Conservation (phyloP, 768 basidiomycete species). For the Boletellus sp. region DNA sequence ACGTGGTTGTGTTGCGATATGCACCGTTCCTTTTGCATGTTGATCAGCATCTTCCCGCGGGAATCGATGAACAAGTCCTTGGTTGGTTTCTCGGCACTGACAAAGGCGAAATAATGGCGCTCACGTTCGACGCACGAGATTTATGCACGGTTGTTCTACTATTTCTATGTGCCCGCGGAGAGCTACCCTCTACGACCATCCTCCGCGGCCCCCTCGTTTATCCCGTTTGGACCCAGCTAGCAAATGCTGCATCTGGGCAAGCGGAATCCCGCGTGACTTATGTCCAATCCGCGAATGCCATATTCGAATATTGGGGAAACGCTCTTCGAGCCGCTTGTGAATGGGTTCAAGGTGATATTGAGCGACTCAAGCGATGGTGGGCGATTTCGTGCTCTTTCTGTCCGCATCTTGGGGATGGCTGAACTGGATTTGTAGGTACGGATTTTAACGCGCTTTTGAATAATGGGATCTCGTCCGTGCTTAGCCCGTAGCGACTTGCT, state of each 20-base stretch:
- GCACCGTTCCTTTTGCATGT: slow-evolving; percentile 68
- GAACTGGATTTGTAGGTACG: slow-evolving; percentile 20
- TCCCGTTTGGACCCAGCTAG: slow-evolving; percentile 67
- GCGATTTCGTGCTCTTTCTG: not conserved
- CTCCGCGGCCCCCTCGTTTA: slow-evolving; percentile 74
- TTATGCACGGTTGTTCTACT: slow-evolving; percentile 59
- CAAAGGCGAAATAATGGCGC: slow-evolving; percentile 55
- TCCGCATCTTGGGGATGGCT: not conserved
- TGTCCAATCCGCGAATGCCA: slow-evolving; percentile 57
- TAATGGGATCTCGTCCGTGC: slow-evolving; percentile 60
- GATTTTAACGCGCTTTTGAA: slow-evolving; percentile 49
- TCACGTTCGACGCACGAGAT: slow-evolving; percentile 64
- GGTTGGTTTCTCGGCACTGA: slow-evolving; percentile 72
- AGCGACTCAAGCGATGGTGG: slow-evolving; percentile 60
- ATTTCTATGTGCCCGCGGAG: slow-evolving; percentile 61
- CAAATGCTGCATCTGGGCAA: slow-evolving; percentile 37
- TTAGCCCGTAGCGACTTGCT: slow-evolving; percentile 82
- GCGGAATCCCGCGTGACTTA: slow-evolving; percentile 45
- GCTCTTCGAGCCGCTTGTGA: slow-evolving; percentile 59
- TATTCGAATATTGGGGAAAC: slow-evolving; percentile 55
- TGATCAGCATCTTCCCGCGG: slow-evolving; percentile 71
- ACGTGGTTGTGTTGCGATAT: slow-evolving; percentile 59
- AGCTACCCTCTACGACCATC: slow-evolving; percentile 68
- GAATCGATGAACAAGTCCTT: slow-evolving; percentile 67
- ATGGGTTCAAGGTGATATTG: slow-evolving; percentile 63